These are phyloP conservation scores for Cladochytrium tenue DNA, from an alignment of 371 early-diverging fungal species.

Conservation along the genomic window DNA sequence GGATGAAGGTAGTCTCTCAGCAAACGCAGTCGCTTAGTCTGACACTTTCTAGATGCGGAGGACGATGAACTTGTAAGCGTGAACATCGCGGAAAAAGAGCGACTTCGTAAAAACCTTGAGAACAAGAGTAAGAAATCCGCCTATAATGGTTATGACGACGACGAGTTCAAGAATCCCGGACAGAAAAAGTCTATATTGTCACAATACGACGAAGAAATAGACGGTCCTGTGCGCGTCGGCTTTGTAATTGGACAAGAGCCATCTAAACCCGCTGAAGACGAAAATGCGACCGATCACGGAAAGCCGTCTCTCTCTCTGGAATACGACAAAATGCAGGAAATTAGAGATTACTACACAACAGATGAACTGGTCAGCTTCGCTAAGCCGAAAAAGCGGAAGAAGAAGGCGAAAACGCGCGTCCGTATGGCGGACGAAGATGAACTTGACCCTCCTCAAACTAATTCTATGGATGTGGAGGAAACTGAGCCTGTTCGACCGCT, in stretches of 20 bases:
- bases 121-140: slow-evolving; percentile 70
- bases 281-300: slow-evolving; percentile 62
- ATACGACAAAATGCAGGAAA: slow-evolving; percentile 61
- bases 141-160: slow-evolving; percentile 81
- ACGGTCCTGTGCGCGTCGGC: slow-evolving; percentile 44
- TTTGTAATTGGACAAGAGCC: slow-evolving; percentile 34
- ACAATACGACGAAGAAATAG: slow-evolving; percentile 78
- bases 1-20: slow-evolving; percentile 49
- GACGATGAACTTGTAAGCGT: slow-evolving; percentile 75
- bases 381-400: slow-evolving; percentile 67
- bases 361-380: slow-evolving; percentile 82
- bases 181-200: slow-evolving; percentile 66
- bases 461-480: slow-evolving; percentile 16
- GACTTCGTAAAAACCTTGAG: slow-evolving; percentile 70
- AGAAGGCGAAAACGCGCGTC: slow-evolving; percentile 17
- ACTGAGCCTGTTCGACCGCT: slow-evolving; percentile 3
- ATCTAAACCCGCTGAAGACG: slow-evolving; percentile 32
- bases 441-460: background rate
- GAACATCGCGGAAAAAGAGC: slow-evolving; percentile 69
- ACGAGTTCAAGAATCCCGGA: slow-evolving; percentile 56
- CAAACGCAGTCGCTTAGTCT: background rate
- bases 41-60: slow-evolving; percentile 42
- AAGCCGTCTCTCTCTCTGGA: slow-evolving; percentile 59
- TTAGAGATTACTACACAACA: slow-evolving; percentile 79
- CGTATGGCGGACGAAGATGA: slow-evolving; percentile 30